These are phyloP conservation scores for Colletotrichum sp. DNA, from an alignment of 2,329 filamentous ascomycete genomes.

Conservation along the genomic window DNA sequence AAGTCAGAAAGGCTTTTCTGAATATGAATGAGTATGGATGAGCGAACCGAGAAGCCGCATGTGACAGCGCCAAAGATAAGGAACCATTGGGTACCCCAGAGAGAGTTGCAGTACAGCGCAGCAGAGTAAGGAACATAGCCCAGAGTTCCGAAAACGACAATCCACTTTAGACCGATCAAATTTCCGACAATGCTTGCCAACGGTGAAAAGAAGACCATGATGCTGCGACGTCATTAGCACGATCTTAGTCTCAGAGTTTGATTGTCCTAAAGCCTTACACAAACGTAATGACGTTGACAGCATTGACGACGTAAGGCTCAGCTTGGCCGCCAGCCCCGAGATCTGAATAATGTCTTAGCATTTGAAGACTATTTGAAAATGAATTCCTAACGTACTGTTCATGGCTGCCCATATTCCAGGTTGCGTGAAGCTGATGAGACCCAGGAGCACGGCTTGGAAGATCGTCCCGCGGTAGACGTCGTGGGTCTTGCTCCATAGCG, in stretches of 20 bases:
- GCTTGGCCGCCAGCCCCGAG: conserved; percentile 8
- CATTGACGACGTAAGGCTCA: conserved; percentile 7
- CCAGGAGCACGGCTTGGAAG: conserved; percentile 49
- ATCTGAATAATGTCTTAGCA: background rate
- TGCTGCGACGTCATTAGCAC: fast-evolving
- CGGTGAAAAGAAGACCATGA: conserved; percentile 3
- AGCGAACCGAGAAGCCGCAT: background rate
- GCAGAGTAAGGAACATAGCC: conserved; percentile 11
- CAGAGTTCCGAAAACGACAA: background rate
- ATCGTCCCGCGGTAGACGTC: conserved; percentile 44
- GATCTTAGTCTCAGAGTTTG: background rate
- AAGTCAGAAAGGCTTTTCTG: background rate
- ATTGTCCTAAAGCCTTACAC: background rate
- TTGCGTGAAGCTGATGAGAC: conserved; percentile 47
- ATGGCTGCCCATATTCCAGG: conserved; percentile 44
- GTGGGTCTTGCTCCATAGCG: background rate
- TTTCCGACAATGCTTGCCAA: conserved; percentile 9
- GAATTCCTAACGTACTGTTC: background rate
- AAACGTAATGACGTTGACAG: conserved; percentile 1
- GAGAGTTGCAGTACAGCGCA: conserved; percentile 7
- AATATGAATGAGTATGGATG: fast-evolving
- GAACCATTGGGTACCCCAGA: conserved; percentile 11
- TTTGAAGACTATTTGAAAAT: no score
- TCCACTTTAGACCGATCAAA: conserved; percentile 10
- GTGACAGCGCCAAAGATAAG: conserved; percentile 5